Conservation (phyloP, 805 yeast genomes). For the Peterozyma xylosa region DNA sequence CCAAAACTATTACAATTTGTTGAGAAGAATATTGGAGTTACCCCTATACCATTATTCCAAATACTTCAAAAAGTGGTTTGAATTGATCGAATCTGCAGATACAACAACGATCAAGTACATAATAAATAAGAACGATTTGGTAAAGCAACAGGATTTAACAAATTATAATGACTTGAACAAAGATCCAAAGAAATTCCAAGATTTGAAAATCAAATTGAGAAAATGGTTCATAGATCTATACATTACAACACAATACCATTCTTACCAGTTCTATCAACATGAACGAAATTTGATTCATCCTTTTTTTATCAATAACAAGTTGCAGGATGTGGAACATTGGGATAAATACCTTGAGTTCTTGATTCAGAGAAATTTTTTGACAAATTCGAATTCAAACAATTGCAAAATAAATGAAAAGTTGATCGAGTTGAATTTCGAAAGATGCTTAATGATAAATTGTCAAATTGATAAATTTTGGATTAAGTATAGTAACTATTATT, state of each 20-base stretch:
- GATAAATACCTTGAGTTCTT: slow-evolving; percentile 46
- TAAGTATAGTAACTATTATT: slow-evolving; percentile 35
- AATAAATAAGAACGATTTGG: slow-evolving; percentile 16
- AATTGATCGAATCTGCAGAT: slow-evolving; percentile 25
- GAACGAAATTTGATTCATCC: slow-evolving; percentile 34
- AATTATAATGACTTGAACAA: slow-evolving; percentile 5
- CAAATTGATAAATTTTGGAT: slow-evolving; percentile 42
- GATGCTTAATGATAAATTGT: slow-evolving; percentile 40
- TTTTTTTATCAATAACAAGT: slow-evolving; percentile 29
- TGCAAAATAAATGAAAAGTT: slow-evolving; percentile 16
- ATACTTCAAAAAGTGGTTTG: slow-evolving; percentile 32
- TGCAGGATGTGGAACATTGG: slow-evolving; percentile 52
- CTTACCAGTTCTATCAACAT: slow-evolving; percentile 39
- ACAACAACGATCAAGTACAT: slow-evolving; percentile 18
- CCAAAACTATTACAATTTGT: slow-evolving; percentile 30
- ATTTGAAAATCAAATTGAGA: slow-evolving; percentile 29
- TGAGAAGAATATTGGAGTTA: slow-evolving; percentile 43
- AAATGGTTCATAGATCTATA: slow-evolving; percentile 44
- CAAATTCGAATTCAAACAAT: slow-evolving; percentile 9
- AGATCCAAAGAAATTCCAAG: slow-evolving; percentile 14
- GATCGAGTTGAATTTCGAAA: slow-evolving; percentile 31
- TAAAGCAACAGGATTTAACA: not conserved
- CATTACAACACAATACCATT: slow-evolving; percentile 46
- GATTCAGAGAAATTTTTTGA: slow-evolving; percentile 23
- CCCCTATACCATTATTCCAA: slow-evolving; percentile 48